These are phyloP conservation scores for Fraxinus americana DNA, from an alignment of 257 asterid species.

Conservation along the genomic window DNA sequence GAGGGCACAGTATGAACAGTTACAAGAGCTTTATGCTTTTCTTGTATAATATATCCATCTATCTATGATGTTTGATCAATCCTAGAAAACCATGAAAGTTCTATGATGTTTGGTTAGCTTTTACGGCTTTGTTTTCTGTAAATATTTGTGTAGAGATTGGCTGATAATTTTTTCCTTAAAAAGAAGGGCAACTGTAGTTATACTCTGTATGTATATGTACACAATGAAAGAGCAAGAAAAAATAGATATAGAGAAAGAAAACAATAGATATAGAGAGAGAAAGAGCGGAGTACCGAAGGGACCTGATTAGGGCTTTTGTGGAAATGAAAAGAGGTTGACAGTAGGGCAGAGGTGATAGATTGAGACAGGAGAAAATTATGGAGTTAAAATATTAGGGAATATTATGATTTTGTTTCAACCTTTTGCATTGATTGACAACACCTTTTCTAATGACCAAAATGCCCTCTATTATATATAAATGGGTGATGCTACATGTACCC, in stretches of 20 bases:
- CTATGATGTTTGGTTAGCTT: conserved; percentile 44
- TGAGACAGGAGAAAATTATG: conserved; percentile 43
- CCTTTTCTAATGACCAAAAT: conserved; percentile 46
- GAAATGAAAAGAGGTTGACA: conserved; percentile 32
- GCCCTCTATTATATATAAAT: conserved; percentile 25
- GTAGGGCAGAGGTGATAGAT: conserved; percentile 20
- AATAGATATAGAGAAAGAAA: not conserved
- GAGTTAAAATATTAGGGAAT: conserved; percentile 39
- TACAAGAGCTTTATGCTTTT: conserved; percentile 16
- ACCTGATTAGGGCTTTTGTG: conserved; percentile 65
- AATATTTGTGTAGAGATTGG: conserved; percentile 40
- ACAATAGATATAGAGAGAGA: not conserved
- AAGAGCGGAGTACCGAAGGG: conserved; percentile 11
- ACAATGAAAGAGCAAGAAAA: conserved; percentile 6
- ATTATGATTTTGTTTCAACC: conserved; percentile 56
- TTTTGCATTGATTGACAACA: conserved; percentile 66
- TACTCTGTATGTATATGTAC: not conserved
- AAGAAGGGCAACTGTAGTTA: conserved; percentile 36
- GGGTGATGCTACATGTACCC: too few relatives aligned
- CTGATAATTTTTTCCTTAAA: conserved; percentile 38
- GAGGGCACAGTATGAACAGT: not conserved
- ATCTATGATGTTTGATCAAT: conserved; percentile 40
- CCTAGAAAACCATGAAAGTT: conserved; percentile 46
- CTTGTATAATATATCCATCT: not conserved
- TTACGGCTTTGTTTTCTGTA: conserved; percentile 45